Evolutionary conservation across 768 basidiomycete species (phyloP).

Genomic region (Tylopilus sp.): DNA sequence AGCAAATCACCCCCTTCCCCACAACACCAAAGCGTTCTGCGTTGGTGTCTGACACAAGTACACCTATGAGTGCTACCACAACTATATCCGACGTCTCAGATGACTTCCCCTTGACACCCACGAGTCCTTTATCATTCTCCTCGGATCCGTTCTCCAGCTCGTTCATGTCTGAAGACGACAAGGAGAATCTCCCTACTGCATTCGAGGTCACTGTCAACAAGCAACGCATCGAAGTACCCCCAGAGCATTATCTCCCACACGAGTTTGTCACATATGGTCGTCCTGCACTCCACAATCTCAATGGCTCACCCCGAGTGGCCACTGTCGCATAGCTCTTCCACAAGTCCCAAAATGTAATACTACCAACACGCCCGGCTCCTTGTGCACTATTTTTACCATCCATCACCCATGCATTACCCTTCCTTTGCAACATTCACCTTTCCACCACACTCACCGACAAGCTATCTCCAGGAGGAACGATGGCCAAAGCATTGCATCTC

Average conservation of each 20-base stretch:
- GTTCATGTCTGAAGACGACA: constrained; percentile 65
- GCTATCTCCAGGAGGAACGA: constrained; percentile 33
- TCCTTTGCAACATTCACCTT: constrained; percentile 58
- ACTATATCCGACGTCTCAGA: constrained; percentile 74
- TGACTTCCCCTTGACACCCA: constrained; percentile 81
- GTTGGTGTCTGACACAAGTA: constrained; percentile 51
- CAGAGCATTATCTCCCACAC: constrained; percentile 77
- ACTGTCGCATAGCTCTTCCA: constrained; percentile 57
- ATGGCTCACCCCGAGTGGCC: constrained; percentile 52
- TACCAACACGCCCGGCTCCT: constrained; percentile 59
- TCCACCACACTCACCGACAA: constrained; percentile 48
- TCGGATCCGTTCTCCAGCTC: constrained; percentile 52
- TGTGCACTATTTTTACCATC: constrained; percentile 62
- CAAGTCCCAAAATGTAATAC: constrained; percentile 75
- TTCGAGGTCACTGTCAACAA: constrained; percentile 76
- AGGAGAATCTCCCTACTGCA: constrained; percentile 71
- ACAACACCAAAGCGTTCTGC: constrained; percentile 51
- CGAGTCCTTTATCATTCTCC: constrained; percentile 54
- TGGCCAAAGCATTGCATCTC: constrained; percentile 13
- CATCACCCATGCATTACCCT: constrained; percentile 63
- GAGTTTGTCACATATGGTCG: constrained; percentile 80
- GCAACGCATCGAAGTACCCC: constrained; percentile 59
- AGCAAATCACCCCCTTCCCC: constrained; percentile 48
- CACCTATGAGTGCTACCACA: constrained; percentile 73
- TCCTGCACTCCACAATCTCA: constrained; percentile 74